Evolutionary conservation across 2,329 filamentous ascomycete species (phyloP), one percentile per base, ranked within the genome.

Genomic region (Tolypocladium endophyticum): DNA sequence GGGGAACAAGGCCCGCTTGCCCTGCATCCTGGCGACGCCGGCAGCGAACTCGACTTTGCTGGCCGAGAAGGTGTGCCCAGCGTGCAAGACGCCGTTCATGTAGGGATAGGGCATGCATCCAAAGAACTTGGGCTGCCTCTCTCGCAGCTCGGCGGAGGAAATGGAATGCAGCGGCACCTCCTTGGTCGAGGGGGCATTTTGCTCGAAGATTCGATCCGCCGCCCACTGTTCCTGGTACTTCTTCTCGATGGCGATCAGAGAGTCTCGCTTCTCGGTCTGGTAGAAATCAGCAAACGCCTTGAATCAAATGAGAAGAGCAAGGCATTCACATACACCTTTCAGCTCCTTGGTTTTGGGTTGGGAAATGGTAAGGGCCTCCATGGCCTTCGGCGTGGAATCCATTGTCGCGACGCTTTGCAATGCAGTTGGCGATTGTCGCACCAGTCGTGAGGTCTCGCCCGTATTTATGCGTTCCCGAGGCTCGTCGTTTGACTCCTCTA

Each of bases 41-140:
- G 88, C 85, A 60, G 87, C 87, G 74, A 97, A 99, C 76, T 99
- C 94, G 67, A 96, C 86, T 76, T 99, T 99, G 70, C 85, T 89
- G 62, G 90, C 86, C 28, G 92, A 94, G 75, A 99, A 97, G 67
- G 86, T 88, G 78, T 99, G 94, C 28, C 94, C 94, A 38, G 89
- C 91, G 71, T 97, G 93, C 33, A 95, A 81, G 61, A 86, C 89
- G 64, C 91, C 91, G 75, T 95, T 96, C 87, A 92, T 91, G 74
- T 91, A 92, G 16, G 76, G 76, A 58, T 76, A 78, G 16, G 76
- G 74, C 71, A 77, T 77, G 57, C 70, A 73, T 59, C 88, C 91
- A 71, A 93, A 95, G 81, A 92, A 96, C 77, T 97, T 97, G 66
- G 93, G 93, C 68, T 89, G 79, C 73, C 92, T 87, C 69, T 87